Base-by-base conservation (phyloP, 495 filamentous ascomycete genomes). In the Xylaria nigripes region DNA sequence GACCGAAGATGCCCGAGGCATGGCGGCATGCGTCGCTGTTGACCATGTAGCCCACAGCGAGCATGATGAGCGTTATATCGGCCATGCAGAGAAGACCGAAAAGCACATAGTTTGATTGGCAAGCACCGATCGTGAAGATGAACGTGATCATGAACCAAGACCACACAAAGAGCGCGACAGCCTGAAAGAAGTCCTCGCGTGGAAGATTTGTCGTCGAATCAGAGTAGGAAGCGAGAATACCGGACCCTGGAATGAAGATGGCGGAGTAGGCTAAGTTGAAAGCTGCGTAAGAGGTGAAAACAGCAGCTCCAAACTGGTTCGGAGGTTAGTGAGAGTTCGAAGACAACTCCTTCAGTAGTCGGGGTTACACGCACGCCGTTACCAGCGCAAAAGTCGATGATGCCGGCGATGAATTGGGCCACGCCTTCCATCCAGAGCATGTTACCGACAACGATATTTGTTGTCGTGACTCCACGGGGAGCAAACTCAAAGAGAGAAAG, bases 341-440 rank as follows among this genome's bases (percentile, higher is more conserved):
- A 36, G 32, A 12, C 13, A 48, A 30, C 21, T 34, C 2, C 19
- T 6, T 21, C 32, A 0, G 18, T 24, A 3, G 7, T 6, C 7
- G 23, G 27, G n/a, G n/a, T 34, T 22, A 36, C 21, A 56, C 52
- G 12, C 56, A 62, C 57, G 30, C 62, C 65, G 55, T 70, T 67
- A 19, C 66, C 66, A 8, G 58, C 43, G 27, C 67, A 48, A 41
- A 69, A 69, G 24, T 69, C 66, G 57, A 70, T 68, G 42, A 70
- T 61, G 27, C 68, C 68, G 32, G 60, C 62, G 27, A 70, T 56
- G 58, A 67, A 66, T 55, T 68, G 67, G 45, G 63, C 62, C 23
- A 62, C 49, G 16, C 70, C 69, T 24, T 69, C 70, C 54, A 72
- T 70, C 61, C 71, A 73, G 9, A 73, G 63, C 51, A 73, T 44